Evolutionary conservation across 2,329 filamentous ascomycete species (phyloP), one percentile per base, ranked within the genome.

Genomic region (Cladorrhinum sp.): DNA sequence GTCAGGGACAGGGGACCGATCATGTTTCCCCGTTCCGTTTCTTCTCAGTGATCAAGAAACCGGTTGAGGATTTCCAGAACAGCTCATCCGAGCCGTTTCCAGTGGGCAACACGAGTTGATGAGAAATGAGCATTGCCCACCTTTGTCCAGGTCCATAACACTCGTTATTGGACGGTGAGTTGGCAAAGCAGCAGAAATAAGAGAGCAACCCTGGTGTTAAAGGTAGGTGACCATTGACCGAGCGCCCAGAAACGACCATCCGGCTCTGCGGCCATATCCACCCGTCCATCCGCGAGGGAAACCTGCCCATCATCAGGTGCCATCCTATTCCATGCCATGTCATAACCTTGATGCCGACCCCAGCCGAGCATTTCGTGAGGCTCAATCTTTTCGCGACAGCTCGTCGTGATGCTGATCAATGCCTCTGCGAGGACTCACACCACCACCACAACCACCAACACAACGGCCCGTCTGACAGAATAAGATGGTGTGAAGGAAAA

Each of bases 131-230:
- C 3, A 28, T 51, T 53, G 52, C 30, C 23, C 54, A 42, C 52
- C 12, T 49, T 26, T n/a, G 39, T 24, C 53, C 66, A 68, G 62
- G 62, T 62, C 64, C 65, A 63, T 66, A 58, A 63, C 55, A 26
- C 36, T 26, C 57, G 57, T 63, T 63, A 66, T 63, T 64, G 64
- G 64, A 48, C 20, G 46, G 54, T 57, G 57, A 7, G 57, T 57
- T 64, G 60, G 60, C 59, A 65, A 16, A 23, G 62, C 58, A 36
- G 46, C 64, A 61, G 48, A 61, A 28, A 24, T 33, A 58, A 33
- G 51, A 50, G 42, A 28, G 48, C 48, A 46, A 49, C 14, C 30
- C 18, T 50, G 46, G 48, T 18, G 52, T 49, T 20, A 9, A 51
- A 48, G 33, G 24, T 55, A 20, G 33, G 30, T 55, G 53, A 16